phyloP scores from a whole-genome alignment of 2,329 filamentous ascomycete species.

The Leptosphaerulina australis region DNA sequence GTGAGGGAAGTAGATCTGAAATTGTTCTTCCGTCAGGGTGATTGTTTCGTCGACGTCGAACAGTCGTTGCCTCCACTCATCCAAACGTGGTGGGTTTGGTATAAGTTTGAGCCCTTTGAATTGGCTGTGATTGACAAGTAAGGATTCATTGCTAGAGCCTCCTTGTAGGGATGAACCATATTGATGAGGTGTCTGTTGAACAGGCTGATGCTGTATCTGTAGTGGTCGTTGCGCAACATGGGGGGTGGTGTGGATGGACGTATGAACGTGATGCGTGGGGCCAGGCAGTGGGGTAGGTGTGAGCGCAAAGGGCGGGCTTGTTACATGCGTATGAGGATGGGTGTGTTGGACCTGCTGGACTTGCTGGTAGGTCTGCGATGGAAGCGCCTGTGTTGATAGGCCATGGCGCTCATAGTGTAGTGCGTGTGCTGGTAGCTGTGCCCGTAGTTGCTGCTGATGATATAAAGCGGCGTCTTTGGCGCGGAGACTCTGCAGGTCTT shows the following conservation, averaged over 20 bases:
- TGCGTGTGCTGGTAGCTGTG: conserved; percentile 23
- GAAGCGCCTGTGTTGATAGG: conserved; percentile 21
- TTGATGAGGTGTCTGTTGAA: conserved; percentile 13
- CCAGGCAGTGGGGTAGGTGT: conserved; percentile 26
- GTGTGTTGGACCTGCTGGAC: conserved; percentile 20
- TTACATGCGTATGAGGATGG: conserved; percentile 21
- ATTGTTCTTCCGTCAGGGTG: conserved; percentile 76
- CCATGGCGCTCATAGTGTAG: conserved; percentile 47
- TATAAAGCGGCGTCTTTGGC: conserved; percentile 33
- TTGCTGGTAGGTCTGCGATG: conserved; percentile 30
- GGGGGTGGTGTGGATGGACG: conserved; percentile 23
- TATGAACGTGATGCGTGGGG: conserved; percentile 11
- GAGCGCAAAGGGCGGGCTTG: conserved; percentile 33
- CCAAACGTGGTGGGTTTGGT: conserved; percentile 69
- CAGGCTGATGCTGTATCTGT: conserved; percentile 25
- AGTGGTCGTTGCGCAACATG: conserved; percentile 19
- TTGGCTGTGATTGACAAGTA: conserved; percentile 58
- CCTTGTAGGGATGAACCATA: conserved; percentile 10
- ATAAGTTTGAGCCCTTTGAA: conserved; percentile 62
- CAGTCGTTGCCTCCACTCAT: conserved; percentile 71
- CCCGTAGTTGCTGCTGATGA: conserved; percentile 23
- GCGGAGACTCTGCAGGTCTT: conserved; percentile 50
- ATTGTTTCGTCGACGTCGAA: conserved; percentile 79
- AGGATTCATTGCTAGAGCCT: conserved; percentile 31
- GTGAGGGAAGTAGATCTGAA: conserved; percentile 81